Base-by-base conservation (phyloP, 208 protist species). In the Trypanosoma platydactyli region DNA sequence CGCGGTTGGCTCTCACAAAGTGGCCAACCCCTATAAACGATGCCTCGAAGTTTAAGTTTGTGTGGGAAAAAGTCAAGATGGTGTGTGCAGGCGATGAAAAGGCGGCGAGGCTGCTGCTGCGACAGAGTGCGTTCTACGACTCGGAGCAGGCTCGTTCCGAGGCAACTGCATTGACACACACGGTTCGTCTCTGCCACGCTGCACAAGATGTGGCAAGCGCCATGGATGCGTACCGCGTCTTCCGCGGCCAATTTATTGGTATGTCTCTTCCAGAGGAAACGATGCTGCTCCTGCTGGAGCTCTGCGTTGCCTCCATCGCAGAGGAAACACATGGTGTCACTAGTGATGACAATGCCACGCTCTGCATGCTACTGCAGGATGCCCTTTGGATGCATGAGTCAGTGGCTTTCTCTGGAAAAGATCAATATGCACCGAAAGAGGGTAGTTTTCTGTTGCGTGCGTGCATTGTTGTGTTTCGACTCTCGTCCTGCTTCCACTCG, bases 201-300 rank as follows among this genome's bases (percentile, higher is more conserved):
- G 64, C 70, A 16, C 55, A 70, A 5, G 76, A 81, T 49, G 30
- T 46, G 24, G 27, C 29, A 25, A 68, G 35, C 24, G 70, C 71
- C 0, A 61, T 38, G 5, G 22, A 64, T 15, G 69, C 76, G 25
- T 81, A 77, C 52, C 16, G 27, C 11, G 25, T 3, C 6, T 81
- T 77, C 62, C 41, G 56, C 20, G 30, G 44, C 1, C 12, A 44
- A 18, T 71, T 53, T 18, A 52, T 55, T 38, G 64, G 65, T 9
- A 51, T 71, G 35, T 16, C 45, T 42, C 18, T 77, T 18, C 72
- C 72, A 0, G 45, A 50, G 24, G 44, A 66, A 22, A 70, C 54
- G 12, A 72, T 77, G 72, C 45, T 77, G 51, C 57, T 61, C 38
- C 58, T 77, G 3, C 33, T 77, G 30, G 52, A 71, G 9, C 50